Evolutionary conservation across 345 rosid species (phyloP), one percentile per base, ranked within the genome.

Genomic region (Aquilaria sinensis): DNA sequence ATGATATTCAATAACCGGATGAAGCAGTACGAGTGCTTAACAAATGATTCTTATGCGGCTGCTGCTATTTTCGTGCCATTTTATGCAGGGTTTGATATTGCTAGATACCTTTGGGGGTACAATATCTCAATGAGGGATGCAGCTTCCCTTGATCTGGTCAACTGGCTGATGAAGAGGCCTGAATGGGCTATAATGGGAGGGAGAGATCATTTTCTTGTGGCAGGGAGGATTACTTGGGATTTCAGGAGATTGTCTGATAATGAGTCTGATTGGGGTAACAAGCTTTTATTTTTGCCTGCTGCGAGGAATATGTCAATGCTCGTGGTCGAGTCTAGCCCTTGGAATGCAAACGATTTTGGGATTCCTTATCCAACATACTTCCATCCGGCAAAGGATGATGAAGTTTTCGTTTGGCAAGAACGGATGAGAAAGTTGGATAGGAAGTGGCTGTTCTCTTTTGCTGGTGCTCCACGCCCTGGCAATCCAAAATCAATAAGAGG

Each of bases 391-490:
- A 84, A 82, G 70, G 96, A 87, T 78, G 75, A 70, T 12, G 96
- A 92, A 48, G 93, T 89, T 61, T 81, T 85, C 48, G 71, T 54
- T 34, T 92, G 96, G 98, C 96, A 87, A 74, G 84, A 81, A 33
- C 73, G 91, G 75, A 87, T 89, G 98, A 77, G 91, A 57, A 89
- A 81, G 14, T 74, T 83, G 63, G 85, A 87, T 65, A 77, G 96
- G 80, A 92, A 89, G 56, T 92, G 90, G 90, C 88, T 89, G 16
- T 89, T 92, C 83, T 92, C 96, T 9, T 92, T 92, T 67, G 98
- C 96, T 0, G 98, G 98, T 50, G 96, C 96, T 0, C 98, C 98
- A 2, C 86, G 96, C 8, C 85, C 96, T 0, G 87, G 67, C 45
- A 85, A 87, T 58, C 77, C 84, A 0, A 82, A 85, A 59, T 92